A percentile compares a stretch with the other conserved stretches of the same genome.
These are phyloP conservation scores for Alternaria arborescens DNA, from an alignment of 2,329 filamentous ascomycete species.

Conservation along the genomic window DNA sequence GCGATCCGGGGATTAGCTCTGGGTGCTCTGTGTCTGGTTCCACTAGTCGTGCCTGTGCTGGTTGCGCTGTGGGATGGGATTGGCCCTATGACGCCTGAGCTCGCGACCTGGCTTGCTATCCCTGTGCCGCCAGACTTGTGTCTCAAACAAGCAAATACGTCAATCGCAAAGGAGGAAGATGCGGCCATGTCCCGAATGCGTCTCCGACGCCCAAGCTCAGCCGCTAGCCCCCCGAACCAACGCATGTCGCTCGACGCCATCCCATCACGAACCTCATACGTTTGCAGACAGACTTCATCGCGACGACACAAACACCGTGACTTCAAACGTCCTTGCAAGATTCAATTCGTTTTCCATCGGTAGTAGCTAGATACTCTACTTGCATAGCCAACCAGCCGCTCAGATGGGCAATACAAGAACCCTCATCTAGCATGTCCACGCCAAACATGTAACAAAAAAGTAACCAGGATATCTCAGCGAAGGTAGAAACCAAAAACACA, in stretches of 20 bases:
- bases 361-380: background rate
- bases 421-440: background rate
- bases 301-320: background rate
- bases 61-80: too few relatives aligned
- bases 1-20: slow-evolving; percentile 1
- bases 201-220: slow-evolving; percentile 12
- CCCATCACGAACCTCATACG: slow-evolving; percentile 2
- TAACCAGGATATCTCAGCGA: slow-evolving; percentile 18
- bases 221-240: slow-evolving; percentile 3
- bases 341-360: background rate
- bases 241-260: slow-evolving; percentile 4
- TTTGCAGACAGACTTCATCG: background rate
- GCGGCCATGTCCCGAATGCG: slow-evolving; percentile 1
- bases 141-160: background rate
- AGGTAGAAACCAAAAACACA: slow-evolving; percentile 1
- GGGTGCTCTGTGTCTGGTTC: slow-evolving; percentile 7
- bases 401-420: background rate
- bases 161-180: slow-evolving; percentile 8
- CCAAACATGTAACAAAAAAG: slow-evolving; percentile 2
- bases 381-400: background rate
- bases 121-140: background rate
- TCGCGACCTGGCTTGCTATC: background rate
- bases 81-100: background rate
- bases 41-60: background rate
- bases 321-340: background rate